Base-by-base conservation (phyloP, 768 basidiomycete species). In the Cytidiella melzeri region DNA sequence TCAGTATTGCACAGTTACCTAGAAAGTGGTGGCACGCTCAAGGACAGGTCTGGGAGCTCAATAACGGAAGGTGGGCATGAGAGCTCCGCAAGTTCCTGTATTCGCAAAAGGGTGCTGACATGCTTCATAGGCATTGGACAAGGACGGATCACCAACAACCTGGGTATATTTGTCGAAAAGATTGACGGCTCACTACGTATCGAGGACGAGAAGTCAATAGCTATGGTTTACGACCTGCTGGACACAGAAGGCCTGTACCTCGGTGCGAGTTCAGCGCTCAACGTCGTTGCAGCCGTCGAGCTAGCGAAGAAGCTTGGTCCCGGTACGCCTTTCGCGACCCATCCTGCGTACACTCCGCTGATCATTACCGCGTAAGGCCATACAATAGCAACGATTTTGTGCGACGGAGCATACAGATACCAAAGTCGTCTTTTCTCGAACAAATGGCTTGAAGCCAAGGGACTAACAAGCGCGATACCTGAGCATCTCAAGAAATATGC, bases 381-480 rank as follows among this genome's bases (percentile, higher is more conserved):
- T 19, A 90, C 76, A 13, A 74, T 98, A 24, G 92, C 83, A 1
- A 99, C 96, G 4, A 76, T 97, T 45, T 69, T 99, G 34, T 91
- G 87, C 65, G 96, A 99, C 62, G 96, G 95, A 5, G 96, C 96
- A 40, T 95, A 98, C 62, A 80, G 96, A 62, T 96, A 99, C 63
- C 96, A 98, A 70, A 94, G 90, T 53, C 79, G 96, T 10, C 71
- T 99, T 28, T 99, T 99, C 72, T 96, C 93, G 13, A 87, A 87
- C 64, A 79, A 81, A 57, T 99, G 96, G 96, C 69, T 99, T 41
- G 73, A 82, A 62, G 71, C 76, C 28, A 98, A 98, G 64, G 83
- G 76, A 0, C 71, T 99, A 43, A 74, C 78, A 37, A 71, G 76
- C 27, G 83, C 84, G 20, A 90, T 99, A 60, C 94, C 96, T 1